These are phyloP conservation scores for Nakazawaea anatomiae DNA, from an alignment of 805 yeast species.

Conservation along the genomic window DNA sequence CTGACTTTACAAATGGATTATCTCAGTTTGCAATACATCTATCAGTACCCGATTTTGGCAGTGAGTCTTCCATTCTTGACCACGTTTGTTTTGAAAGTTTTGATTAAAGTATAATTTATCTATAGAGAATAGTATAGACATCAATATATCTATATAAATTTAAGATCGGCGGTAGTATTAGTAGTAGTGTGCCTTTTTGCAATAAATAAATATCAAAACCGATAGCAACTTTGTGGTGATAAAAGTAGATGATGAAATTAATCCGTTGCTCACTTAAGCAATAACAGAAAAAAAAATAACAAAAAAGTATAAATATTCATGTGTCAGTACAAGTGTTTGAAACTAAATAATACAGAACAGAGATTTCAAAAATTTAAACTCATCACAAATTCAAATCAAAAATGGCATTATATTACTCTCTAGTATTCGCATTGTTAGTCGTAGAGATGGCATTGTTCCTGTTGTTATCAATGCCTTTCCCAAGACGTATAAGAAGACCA, in stretches of 20 bases:
- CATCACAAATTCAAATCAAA: background rate
- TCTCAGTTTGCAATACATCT: conserved; percentile 66
- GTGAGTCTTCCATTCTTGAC: conserved; percentile 71
- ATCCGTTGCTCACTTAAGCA: too few relatives aligned
- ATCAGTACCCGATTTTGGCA: conserved; percentile 65
- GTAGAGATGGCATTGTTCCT: conserved; percentile 76
- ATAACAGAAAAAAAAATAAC: too few relatives aligned
- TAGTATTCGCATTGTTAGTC: conserved; percentile 71
- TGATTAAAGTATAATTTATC: conserved; percentile 2
- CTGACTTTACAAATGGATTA: conserved; percentile 74
- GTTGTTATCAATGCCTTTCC: conserved; percentile 79
- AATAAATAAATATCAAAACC: too few relatives aligned
- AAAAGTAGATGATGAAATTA: too few relatives aligned
- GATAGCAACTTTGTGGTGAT: too few relatives aligned
- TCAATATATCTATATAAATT: background rate
- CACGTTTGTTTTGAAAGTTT: conserved; percentile 56
- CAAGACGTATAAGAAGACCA: conserved; percentile 65
- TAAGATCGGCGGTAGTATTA: background rate
- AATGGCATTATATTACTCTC: conserved; percentile 37
- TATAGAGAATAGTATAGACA: too few relatives aligned
- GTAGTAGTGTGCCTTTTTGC: too few relatives aligned
- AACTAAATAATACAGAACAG: too few relatives aligned
- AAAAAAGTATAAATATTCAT: too few relatives aligned
- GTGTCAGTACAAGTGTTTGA: too few relatives aligned
- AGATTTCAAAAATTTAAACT: too few relatives aligned